Evolutionary conservation across 2,329 filamentous ascomycete genomes (phyloP), one percentile per base, ranked within the genome.

Genomic region (Colletotrichum horii): DNA sequence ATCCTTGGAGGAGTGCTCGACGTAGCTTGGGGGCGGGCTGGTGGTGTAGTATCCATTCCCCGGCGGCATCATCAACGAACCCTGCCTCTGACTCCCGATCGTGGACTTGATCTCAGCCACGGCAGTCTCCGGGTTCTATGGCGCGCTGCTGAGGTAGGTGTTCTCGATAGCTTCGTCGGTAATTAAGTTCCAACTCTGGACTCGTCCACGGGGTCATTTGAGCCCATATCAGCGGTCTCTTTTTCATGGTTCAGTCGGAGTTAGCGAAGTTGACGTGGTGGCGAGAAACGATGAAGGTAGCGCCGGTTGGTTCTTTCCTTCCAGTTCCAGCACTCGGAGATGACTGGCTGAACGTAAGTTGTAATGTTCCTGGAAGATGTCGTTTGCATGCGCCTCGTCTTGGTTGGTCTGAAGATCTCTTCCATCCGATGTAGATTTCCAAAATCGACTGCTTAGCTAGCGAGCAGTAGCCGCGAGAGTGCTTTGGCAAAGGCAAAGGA

Each of bases 381-480:
- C 3, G 9, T 1, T 1, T 48, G 19, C 9, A n/a, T n/a, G 19
- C 19, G 11, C 4, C 19, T 48, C 19, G 38, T n/a, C 1, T 2
- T n/a, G n/a, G 19, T n/a, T 43, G 38, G 4, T 1, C 3, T 11
- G 8, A 11, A 43, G 38, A 2, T 43, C 19, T 43, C 38, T n/a
- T n/a, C 4, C n/a, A 43, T n/a, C 2, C 9, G 9, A n/a, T 43
- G 16, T 16, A 43, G 16, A 5, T 9, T 43, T 0, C 8, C 38
- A 6, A 43, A n/a, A 4, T 43, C 9, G 38, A n/a, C 8, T 8
- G 38, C 19, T 8, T n/a, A 19, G 38, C 19, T 8, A n/a, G 38
- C 38, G 38, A 43, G 19, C 38, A n/a, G 9, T 48, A 11, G 3
- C 38, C 38, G 19, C 19, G 11, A n/a, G 38, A 48, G 38, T n/a